These are phyloP conservation scores for Chalciporus sphaerocephalus DNA, from an alignment of 768 basidiomycete genomes.

Conservation along the genomic window DNA sequence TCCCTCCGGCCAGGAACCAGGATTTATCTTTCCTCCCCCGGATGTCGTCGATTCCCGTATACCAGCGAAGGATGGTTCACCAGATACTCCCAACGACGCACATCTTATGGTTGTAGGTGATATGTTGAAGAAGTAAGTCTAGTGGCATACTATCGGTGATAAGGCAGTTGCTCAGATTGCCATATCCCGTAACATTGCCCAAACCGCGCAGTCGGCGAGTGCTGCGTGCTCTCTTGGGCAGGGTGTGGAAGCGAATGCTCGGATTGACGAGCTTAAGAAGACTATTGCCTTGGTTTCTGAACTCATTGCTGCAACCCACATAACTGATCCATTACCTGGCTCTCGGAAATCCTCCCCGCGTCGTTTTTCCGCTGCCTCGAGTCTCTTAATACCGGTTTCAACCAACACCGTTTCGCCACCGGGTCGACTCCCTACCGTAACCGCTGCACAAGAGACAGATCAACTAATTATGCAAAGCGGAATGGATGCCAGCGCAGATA, in stretches of 20 bases:
- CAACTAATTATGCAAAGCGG: constrained; percentile 15
- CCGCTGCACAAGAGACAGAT: constrained; percentile 23
- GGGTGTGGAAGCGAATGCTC: constrained; percentile 43
- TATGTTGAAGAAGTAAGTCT: constrained; percentile 51
- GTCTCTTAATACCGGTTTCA: constrained; percentile 35
- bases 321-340: constrained; percentile 30
- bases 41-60: constrained; percentile 22
- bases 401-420: constrained; percentile 32
- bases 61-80: constrained; percentile 15
- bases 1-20: constrained; percentile 14
- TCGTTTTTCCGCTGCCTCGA: constrained; percentile 15
- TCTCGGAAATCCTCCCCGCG: constrained; percentile 32
- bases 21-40: constrained; percentile 24
- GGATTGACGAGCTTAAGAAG: constrained; percentile 53
- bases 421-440: constrained; percentile 17
- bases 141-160: constrained; percentile 12
- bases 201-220: constrained; percentile 55
- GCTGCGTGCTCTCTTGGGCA: constrained; percentile 46
- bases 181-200: constrained; percentile 47
- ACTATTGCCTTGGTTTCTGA: constrained; percentile 51
- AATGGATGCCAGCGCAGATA: constrained; percentile 28
- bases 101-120: constrained; percentile 49
- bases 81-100: constrained; percentile 37
- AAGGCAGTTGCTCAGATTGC: constrained; percentile 15
- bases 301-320: constrained; percentile 45